Evolutionary conservation across 116 monocot genomes (phyloP).

Genomic region (Posidonia oceanica): DNA sequence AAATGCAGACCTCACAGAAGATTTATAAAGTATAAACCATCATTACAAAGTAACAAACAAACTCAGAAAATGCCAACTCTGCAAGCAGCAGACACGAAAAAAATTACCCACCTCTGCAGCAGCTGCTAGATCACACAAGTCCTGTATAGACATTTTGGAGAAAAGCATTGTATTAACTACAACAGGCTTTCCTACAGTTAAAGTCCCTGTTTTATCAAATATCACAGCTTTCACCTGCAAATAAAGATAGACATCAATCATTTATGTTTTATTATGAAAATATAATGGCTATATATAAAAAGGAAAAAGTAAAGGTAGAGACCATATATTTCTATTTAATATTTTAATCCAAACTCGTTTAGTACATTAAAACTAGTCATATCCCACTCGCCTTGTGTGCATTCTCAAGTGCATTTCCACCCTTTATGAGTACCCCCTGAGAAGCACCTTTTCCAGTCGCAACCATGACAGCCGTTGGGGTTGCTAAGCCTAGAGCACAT

Average conservation of each 20-base stretch:
- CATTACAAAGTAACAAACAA: not conserved
- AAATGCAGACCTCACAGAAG: no score
- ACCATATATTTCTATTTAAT: no score
- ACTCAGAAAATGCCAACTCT: not conserved
- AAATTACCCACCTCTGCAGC: slow-evolving; percentile 49
- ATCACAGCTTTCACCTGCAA: slow-evolving; percentile 61
- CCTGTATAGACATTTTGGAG: slow-evolving; percentile 36
- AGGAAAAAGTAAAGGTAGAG: no score
- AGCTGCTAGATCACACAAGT: slow-evolving; percentile 63
- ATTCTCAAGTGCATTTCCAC: slow-evolving; percentile 81
- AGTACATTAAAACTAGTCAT: no score
- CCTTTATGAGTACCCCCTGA: slow-evolving; percentile 87
- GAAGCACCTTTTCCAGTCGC: slow-evolving; percentile 95
- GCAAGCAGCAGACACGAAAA: not conserved
- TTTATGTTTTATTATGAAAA: not conserved
- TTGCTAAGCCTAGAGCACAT: slow-evolving; percentile 84
- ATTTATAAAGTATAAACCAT: not conserved
- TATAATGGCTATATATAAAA: not conserved
- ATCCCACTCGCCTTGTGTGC: slow-evolving; percentile 61
- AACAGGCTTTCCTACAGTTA: slow-evolving; percentile 65
- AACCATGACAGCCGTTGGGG: slow-evolving; percentile 95
- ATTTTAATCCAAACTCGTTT: no score
- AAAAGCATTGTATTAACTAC: slow-evolving; percentile 57
- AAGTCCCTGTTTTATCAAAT: slow-evolving; percentile 90
- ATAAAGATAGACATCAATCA: not conserved